phyloP scores from a whole-genome alignment of 345 rosid species.

The Pseudoturritis turrita region DNA sequence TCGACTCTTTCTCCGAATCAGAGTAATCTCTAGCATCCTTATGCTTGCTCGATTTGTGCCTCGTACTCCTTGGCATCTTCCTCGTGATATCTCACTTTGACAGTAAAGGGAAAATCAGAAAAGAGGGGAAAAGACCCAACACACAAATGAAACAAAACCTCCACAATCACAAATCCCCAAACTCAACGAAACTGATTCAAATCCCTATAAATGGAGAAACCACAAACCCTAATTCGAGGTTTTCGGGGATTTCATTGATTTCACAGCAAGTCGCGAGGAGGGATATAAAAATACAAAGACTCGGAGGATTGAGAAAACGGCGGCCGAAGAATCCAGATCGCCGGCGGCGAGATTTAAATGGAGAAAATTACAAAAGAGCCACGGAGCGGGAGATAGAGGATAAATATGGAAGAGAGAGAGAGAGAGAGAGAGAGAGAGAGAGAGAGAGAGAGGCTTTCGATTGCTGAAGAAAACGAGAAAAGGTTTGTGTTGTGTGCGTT shows the following conservation, averaged over 20 bases:
- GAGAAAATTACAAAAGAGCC: conserved; percentile 9
- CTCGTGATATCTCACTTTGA: neutral
- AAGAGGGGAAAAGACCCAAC: neutral
- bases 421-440: too few species aligned
- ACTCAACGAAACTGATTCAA: neutral
- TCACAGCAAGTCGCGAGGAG: neutral
- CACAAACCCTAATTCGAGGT: conserved; percentile 32
- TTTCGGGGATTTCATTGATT: neutral
- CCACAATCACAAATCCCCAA: neutral
- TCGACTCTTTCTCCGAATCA: conserved; percentile 76
- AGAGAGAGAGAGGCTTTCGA: neutral
- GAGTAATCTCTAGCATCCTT: conserved; percentile 76
- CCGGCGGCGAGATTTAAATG: conserved; percentile 14
- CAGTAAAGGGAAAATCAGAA: neutral
- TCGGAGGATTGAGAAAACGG: neutral
- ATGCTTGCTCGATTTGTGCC: conserved; percentile 95
- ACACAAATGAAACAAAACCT: neutral
- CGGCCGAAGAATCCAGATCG: conserved; percentile 3
- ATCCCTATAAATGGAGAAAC: neutral
- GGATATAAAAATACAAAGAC: neutral
- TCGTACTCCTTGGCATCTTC: conserved; percentile 82
- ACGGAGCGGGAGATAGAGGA: conserved; percentile 20
- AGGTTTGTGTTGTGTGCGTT: neutral
- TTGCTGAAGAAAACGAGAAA: neutral
- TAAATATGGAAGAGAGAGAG: neutral